Evolutionary conservation across 2,329 filamentous ascomycete genomes (phyloP).

Genomic region (Scedosporium dehoogii): DNA sequence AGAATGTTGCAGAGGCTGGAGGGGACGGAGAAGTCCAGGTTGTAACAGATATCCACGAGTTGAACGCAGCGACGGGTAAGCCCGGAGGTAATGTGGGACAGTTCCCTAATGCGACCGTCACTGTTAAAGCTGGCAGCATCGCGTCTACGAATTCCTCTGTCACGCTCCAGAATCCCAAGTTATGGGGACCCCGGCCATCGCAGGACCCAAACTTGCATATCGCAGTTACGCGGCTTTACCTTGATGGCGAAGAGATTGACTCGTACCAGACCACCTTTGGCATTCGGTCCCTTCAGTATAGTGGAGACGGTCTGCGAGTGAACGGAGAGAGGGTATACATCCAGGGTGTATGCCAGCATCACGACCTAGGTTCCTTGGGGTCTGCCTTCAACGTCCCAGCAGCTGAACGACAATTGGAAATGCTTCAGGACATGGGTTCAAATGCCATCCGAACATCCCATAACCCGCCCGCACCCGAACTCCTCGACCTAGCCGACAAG

Average conservation of each 20-base stretch:
- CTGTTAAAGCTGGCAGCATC: not conserved
- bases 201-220: conserved; percentile 38
- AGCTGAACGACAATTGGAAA: conserved; percentile 35
- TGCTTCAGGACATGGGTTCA: conserved; percentile 36
- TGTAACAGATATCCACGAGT: conserved; percentile 27
- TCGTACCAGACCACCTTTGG: conserved; percentile 40
- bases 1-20: conserved; percentile 27
- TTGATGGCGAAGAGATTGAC: conserved; percentile 22
- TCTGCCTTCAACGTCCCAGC: conserved; percentile 39
- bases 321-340: conserved; percentile 34
- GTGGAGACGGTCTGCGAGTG: conserved; percentile 30
- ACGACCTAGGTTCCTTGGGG: conserved; percentile 39
- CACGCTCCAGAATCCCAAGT: conserved; percentile 21
- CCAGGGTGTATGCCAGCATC: conserved; percentile 40
- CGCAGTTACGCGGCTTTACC: conserved; percentile 30
- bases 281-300: conserved; percentile 33
- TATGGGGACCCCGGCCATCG: conserved; percentile 37
- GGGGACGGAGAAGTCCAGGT: conserved; percentile 23
- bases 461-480: conserved; percentile 40
- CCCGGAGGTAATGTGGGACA: conserved; percentile 19
- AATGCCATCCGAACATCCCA: conserved; percentile 43
- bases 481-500: conserved; percentile 37
- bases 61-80: conserved; percentile 22
- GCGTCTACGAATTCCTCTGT: not conserved
- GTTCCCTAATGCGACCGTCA: conserved; percentile 22